Conservation (phyloP, 768 basidiomycete species). For the Lentinula guzmanii region DNA sequence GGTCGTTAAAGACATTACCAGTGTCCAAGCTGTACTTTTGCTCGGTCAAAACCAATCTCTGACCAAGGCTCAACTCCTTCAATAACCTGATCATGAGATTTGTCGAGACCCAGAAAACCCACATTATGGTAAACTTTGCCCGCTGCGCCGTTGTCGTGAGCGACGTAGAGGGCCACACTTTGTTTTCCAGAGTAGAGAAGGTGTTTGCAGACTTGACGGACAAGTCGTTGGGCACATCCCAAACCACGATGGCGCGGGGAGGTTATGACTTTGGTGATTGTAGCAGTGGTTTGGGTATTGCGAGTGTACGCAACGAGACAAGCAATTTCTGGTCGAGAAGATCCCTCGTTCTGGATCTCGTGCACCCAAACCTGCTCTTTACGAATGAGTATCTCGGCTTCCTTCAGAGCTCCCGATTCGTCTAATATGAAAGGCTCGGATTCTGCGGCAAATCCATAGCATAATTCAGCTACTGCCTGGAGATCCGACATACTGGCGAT, state of each 20-base stretch:
- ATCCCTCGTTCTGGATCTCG: slow-evolving; percentile 16
- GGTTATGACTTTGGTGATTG: slow-evolving; percentile 52
- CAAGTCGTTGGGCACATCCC: slow-evolving; percentile 43
- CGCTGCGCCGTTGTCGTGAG: slow-evolving; percentile 33
- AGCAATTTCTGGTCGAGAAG: slow-evolving; percentile 26
- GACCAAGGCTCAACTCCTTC: slow-evolving; percentile 38
- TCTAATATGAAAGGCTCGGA: slow-evolving; percentile 43
- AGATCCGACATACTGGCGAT: slow-evolving; percentile 9
- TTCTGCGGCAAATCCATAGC: slow-evolving; percentile 35
- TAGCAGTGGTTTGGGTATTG: slow-evolving; percentile 33
- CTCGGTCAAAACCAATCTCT: slow-evolving; percentile 43
- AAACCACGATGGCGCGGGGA: slow-evolving; percentile 29
- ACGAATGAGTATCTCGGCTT: slow-evolving; percentile 34
- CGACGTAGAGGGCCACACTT: slow-evolving; percentile 45
- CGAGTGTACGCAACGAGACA: slow-evolving; percentile 47
- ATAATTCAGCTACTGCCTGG: slow-evolving; percentile 27
- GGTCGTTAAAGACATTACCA: slow-evolving; percentile 28
- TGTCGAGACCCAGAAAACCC: slow-evolving; percentile 39
- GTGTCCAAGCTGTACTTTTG: slow-evolving; percentile 33
- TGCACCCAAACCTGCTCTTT: slow-evolving; percentile 41
- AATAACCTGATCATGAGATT: slow-evolving; percentile 6
- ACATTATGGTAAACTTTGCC: slow-evolving; percentile 38
- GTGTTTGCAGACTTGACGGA: slow-evolving; percentile 34
- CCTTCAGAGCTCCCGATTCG: slow-evolving; percentile 24
- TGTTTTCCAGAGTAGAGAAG: slow-evolving; percentile 28